These are phyloP conservation scores for Alternaria dauci DNA, from an alignment of 2,329 filamentous ascomycete species.

Conservation along the genomic window DNA sequence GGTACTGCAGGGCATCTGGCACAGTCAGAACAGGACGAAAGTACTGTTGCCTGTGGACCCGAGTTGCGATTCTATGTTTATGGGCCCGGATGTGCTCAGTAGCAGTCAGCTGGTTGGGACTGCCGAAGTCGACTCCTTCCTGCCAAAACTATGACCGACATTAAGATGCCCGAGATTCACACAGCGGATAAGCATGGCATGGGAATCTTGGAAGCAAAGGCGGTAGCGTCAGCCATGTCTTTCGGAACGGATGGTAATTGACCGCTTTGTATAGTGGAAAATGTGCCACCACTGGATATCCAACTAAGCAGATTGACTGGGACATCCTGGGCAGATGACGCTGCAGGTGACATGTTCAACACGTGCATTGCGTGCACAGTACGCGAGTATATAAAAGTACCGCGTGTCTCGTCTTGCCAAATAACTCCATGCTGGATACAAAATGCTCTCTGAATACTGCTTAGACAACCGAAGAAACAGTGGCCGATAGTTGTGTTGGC, in stretches of 20 bases:
- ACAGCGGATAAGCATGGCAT: not conserved
- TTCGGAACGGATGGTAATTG: not conserved
- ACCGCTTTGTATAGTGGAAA: not conserved
- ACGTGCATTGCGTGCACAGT: constrained; percentile 6
- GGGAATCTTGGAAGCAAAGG: not conserved
- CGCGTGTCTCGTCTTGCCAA: not conserved
- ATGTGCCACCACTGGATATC: not conserved
- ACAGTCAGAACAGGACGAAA: not conserved
- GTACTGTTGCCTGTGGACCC: not conserved
- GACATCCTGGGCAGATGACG: not conserved
- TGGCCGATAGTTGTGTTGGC: not conserved
- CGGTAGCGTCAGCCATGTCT: not conserved
- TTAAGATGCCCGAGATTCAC: not conserved
- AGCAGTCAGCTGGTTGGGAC: not conserved
- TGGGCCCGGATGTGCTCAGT: not conserved
- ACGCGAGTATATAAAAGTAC: not conserved
- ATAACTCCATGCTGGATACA: not conserved
- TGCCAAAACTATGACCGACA: not conserved
- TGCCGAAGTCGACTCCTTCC: not conserved
- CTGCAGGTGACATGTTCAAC: not conserved
- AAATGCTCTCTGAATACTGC: not conserved
- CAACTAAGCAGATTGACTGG: not conserved
- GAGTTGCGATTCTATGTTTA: not conserved
- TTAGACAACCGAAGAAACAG: not conserved
- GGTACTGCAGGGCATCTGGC: not conserved